Evolutionary conservation across 257 asterid species (phyloP).

Genomic region (Gardenia jasminoides): DNA sequence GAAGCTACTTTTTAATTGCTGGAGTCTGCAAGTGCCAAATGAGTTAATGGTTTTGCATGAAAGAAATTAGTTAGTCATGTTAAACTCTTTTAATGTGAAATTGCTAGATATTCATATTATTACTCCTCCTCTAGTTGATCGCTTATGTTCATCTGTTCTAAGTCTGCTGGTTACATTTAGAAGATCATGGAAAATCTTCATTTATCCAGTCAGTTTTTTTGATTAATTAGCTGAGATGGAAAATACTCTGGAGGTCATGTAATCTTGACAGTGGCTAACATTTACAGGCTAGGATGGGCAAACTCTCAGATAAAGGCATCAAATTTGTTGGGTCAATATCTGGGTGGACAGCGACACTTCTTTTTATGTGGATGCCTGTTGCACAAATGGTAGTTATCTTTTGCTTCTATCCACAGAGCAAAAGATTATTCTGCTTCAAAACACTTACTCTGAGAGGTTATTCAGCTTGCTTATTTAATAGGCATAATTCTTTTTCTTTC

Average conservation of each 20-base stretch:
- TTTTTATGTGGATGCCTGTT: slow-evolving; percentile 99
- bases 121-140: neutral
- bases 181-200: neutral
- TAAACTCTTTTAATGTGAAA: neutral
- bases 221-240: neutral
- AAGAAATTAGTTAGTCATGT: neutral
- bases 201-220: neutral
- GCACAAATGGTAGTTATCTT: slow-evolving; percentile 66
- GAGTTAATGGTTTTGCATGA: neutral
- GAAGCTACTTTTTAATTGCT: neutral
- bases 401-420: slow-evolving; percentile 1
- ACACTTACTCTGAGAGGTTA: slow-evolving; percentile 1
- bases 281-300: slow-evolving; percentile 77
- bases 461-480: slow-evolving; percentile 22
- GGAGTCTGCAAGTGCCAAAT: neutral
- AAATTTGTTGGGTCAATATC: slow-evolving; percentile 68
- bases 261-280: slow-evolving; percentile 9
- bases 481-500: slow-evolving; percentile 22
- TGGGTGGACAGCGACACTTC: slow-evolving; percentile 98
- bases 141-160: neutral
- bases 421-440: neutral
- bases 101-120: neutral
- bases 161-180: neutral
- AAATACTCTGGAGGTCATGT: neutral
- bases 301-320: slow-evolving; percentile 68